Percentiles rank a stretch among this genome's conserved stretches.
phyloP scores from a whole-genome alignment of 306 rosid genomes.

The Gastrolobium bilobum region DNA sequence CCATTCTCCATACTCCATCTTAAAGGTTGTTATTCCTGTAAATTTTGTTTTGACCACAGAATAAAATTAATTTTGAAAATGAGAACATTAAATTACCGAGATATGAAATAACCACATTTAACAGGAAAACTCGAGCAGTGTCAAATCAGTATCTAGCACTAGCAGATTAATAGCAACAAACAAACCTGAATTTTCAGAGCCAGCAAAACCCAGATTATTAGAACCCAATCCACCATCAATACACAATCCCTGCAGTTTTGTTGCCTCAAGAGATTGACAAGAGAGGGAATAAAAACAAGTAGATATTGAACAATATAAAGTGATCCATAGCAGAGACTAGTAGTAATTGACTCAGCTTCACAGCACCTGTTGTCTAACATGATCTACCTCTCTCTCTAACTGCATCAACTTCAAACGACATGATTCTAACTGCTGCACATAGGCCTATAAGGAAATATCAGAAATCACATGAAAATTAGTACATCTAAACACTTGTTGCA shows the following conservation, averaged over 20 bases:
- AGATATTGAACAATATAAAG: conserved; percentile 22
- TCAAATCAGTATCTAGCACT: conserved; percentile 40
- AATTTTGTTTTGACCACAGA: conserved; percentile 25
- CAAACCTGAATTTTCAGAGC: conserved; percentile 78
- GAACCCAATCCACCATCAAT: conserved; percentile 66
- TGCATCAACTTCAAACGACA: conserved; percentile 84
- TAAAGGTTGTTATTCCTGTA: conserved; percentile 74
- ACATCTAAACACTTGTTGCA: conserved; percentile 34
- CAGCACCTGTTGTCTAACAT: conserved; percentile 77
- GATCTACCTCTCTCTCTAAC: conserved; percentile 85
- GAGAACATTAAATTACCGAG: not conserved
- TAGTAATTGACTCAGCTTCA: conserved; percentile 38
- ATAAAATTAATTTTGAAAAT: conserved; percentile 25
- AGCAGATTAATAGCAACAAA: conserved; percentile 33
- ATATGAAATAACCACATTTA: conserved; percentile 34
- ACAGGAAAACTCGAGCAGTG: conserved; percentile 14
- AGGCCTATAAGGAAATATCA: conserved; percentile 68
- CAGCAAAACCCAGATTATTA: conserved; percentile 61
- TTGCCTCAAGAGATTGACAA: conserved; percentile 42
- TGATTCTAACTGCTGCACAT: conserved; percentile 90
- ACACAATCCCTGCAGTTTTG: conserved; percentile 72
- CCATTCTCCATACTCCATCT: conserved; percentile 88
- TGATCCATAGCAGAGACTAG: conserved; percentile 32
- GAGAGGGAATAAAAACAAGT: not conserved
- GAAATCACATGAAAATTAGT: conserved; percentile 45